Evolutionary conservation across 805 yeast genomes (phyloP).

Genomic region (Sugiyamaella boreocaroliniensis): DNA sequence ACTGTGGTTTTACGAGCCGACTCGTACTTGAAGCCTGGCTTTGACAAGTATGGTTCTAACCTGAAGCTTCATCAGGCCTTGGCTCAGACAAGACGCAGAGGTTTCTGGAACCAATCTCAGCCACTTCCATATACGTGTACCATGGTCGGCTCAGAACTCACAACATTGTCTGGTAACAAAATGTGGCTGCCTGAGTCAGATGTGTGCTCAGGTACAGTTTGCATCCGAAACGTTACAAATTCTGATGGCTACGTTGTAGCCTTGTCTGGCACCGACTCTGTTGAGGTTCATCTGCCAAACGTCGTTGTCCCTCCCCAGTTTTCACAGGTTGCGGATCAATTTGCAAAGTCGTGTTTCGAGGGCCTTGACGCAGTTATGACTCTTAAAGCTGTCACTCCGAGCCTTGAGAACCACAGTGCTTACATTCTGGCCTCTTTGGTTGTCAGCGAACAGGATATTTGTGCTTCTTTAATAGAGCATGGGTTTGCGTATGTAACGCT

Average conservation of each 20-base stretch:
- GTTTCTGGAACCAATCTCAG: background rate
- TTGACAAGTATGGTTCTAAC: background rate
- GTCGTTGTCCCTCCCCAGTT: background rate
- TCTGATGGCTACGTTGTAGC: background rate
- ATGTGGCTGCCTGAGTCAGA: background rate
- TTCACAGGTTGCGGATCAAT: background rate
- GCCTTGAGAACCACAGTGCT: background rate
- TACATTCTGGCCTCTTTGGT: background rate
- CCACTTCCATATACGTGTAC: background rate
- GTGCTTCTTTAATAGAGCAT: background rate
- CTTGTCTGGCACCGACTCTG: background rate
- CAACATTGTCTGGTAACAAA: background rate
- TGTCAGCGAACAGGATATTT: background rate
- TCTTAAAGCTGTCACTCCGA: background rate
- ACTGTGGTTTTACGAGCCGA: background rate
- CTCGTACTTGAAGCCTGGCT: background rate
- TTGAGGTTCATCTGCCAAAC: background rate
- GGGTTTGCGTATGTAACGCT: background rate
- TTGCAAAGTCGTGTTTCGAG: background rate
- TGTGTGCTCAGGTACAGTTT: background rate
- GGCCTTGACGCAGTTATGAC: background rate
- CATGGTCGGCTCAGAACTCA: background rate
- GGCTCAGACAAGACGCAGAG: background rate
- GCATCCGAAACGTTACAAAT: background rate
- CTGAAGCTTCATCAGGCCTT: background rate